Evolutionary conservation across 345 rosid species (phyloP), one percentile per base, ranked within the genome.

Genomic region (Pelargonium nanum): DNA sequence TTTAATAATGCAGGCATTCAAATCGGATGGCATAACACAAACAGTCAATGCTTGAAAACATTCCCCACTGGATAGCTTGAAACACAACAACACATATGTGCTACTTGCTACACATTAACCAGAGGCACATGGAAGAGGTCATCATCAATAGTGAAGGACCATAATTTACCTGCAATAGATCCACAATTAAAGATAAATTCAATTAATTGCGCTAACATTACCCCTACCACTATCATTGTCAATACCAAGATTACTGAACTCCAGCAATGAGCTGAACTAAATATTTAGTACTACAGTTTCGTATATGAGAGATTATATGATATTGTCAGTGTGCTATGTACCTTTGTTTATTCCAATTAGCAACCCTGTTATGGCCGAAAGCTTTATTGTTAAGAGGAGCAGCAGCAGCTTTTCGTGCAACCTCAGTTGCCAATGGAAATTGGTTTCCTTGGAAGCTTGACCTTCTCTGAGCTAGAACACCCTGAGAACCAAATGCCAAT

Each of bases 391-490:
- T 78, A 70, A 74, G 24, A 24, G 81, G 79, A 74, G 71, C 74
- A 81, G 63, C 68, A 23, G 80, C 77, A 21, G 82, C 90, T 72
- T 78, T 81, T 65, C 64, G 61, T 45, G 92, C 90, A 78, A 61
- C 67, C 54, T 60, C 78, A 53, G 80, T 74, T 32, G 90, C 70
- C 22, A 79, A 62, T 62, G 84, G 88, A 72, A 91, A 88, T 26
- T 73, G 88, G 23, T 76, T 86, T 34, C 83, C 78, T 65, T 67
- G 84, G 67, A 84, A 81, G 70, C 68, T 80, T 58, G 91, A 77
- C 80, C 96, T 84, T 65, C 83, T 88, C 69, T 77, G 77, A 32
- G 94, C 97, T 66, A 88, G 75, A 62, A 76, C 79, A 6, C 91
- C 96, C 96, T 91, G 80, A 59, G 61, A 22, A 63, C 26, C 68